Percentiles rank a stretch among this genome's conserved stretches.
Evolutionary conservation across 306 rosid species (phyloP).

Genomic region (Hippophae tibetana): DNA sequence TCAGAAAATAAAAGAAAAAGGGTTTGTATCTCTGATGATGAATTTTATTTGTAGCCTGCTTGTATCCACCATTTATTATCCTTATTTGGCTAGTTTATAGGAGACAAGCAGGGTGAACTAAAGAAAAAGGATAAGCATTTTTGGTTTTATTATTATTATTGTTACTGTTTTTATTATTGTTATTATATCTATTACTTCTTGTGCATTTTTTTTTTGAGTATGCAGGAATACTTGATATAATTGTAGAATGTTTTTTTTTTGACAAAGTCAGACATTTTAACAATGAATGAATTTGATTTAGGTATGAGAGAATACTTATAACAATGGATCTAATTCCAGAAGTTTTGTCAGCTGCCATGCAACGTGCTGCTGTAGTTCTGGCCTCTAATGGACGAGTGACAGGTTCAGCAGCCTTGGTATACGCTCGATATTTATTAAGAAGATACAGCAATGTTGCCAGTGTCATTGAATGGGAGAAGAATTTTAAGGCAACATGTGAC

Average conservation of each 20-base stretch:
- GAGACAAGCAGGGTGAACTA: too few relatives aligned
- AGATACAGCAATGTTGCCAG: conserved; percentile 59
- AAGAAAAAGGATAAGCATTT: too few relatives aligned
- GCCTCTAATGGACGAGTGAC: conserved; percentile 70
- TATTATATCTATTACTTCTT: too few relatives aligned
- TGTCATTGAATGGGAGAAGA: conserved; percentile 83
- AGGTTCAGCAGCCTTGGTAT: conserved; percentile 53
- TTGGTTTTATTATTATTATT: too few relatives aligned
- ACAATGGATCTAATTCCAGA: conserved; percentile 81
- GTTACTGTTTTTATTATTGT: too few relatives aligned
- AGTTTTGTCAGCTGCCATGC: conserved; percentile 54
- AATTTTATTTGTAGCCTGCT: neutral
- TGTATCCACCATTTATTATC: neutral
- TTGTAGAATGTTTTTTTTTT: neutral
- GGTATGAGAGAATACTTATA: conserved; percentile 79
- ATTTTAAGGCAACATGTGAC: conserved; percentile 55
- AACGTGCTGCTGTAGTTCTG: conserved; percentile 50
- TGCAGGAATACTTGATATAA: too few relatives aligned
- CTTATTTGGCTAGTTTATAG: neutral
- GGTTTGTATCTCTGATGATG: too few relatives aligned
- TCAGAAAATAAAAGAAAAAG: neutral
- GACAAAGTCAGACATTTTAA: conserved; percentile 11
- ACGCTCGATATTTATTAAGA: conserved; percentile 59
- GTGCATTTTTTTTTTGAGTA: too few relatives aligned
- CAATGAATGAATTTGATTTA: conserved; percentile 40